phyloP scores from a whole-genome alignment of 495 filamentous ascomycete genomes.

The Podospora pseudocomata region DNA sequence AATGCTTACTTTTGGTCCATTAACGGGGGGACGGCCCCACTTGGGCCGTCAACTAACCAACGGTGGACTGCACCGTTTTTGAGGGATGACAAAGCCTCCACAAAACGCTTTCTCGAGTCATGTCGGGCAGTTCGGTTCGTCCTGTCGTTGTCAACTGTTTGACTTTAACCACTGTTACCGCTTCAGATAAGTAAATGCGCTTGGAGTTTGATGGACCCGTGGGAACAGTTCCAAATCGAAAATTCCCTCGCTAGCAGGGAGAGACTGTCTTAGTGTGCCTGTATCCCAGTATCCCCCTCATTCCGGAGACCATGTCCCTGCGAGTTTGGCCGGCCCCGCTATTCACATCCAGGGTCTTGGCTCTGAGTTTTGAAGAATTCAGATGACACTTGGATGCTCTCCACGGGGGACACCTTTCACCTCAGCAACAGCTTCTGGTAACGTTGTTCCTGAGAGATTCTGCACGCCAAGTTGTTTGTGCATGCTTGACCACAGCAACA shows the following conservation, averaged over 20 bases:
- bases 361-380: neutral
- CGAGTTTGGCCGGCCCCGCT: neutral
- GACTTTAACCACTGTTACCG: neutral
- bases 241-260: neutral
- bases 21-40: neutral
- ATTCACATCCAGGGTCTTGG: neutral
- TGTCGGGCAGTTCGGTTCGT: neutral
- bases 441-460: neutral
- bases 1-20: neutral
- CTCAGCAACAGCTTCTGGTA: neutral
- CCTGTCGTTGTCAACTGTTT: neutral
- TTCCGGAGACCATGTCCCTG: neutral
- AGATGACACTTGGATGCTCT: neutral
- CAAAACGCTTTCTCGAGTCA: neutral
- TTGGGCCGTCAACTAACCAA: neutral
- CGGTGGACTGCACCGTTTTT: neutral
- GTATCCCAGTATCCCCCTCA: neutral
- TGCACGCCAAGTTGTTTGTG: neutral
- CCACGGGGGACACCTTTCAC: neutral
- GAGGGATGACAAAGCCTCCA: neutral
- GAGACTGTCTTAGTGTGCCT: neutral
- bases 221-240: neutral
- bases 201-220: neutral
- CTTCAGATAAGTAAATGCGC: neutral
- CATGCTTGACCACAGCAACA: constrained; percentile 1